Conservation (phyloP, 257 asterid genomes). For the Jasminum sambac region DNA sequence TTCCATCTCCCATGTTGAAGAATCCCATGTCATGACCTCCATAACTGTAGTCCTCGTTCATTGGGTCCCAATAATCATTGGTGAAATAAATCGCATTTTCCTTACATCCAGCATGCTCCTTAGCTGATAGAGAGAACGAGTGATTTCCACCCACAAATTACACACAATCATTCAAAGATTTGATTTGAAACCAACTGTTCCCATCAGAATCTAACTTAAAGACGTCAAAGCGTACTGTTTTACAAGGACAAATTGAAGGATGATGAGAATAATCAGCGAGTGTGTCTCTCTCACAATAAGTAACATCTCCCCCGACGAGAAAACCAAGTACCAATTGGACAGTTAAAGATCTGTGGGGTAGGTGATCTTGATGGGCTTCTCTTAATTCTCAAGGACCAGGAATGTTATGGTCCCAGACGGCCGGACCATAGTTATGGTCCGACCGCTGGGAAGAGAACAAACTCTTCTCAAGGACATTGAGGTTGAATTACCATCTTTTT, state of each 20-base stretch:
- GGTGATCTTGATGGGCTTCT: background rate
- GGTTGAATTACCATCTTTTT: constrained; percentile 6
- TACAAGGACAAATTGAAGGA: constrained; percentile 29
- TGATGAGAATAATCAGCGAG: constrained; percentile 1
- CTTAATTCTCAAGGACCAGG: constrained; percentile 12
- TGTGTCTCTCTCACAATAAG: constrained; percentile 35
- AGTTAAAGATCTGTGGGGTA: constrained; percentile 26
- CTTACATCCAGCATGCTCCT: constrained; percentile 16
- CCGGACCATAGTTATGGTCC: too few species aligned
- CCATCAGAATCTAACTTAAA: constrained; percentile 13
- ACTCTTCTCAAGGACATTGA: constrained; percentile 15
- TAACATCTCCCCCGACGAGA: constrained; percentile 17
- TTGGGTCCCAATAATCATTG: constrained; percentile 42
- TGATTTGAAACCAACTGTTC: constrained; percentile 26
- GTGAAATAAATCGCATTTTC: constrained; percentile 38
- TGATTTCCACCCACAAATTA: constrained; percentile 46
- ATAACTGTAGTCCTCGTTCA: constrained; percentile 30
- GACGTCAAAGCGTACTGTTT: constrained; percentile 31
- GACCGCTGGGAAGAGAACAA: too few species aligned
- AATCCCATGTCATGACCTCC: constrained; percentile 54
- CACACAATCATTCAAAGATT: constrained; percentile 21
- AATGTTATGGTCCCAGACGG: too few species aligned
- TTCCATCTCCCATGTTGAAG: constrained; percentile 28
- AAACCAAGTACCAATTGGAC: constrained; percentile 28
- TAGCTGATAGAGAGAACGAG: constrained; percentile 12